phyloP scores from a whole-genome alignment of 1,139 yeast genomes.

The Lodderomyces beijingensis region DNA sequence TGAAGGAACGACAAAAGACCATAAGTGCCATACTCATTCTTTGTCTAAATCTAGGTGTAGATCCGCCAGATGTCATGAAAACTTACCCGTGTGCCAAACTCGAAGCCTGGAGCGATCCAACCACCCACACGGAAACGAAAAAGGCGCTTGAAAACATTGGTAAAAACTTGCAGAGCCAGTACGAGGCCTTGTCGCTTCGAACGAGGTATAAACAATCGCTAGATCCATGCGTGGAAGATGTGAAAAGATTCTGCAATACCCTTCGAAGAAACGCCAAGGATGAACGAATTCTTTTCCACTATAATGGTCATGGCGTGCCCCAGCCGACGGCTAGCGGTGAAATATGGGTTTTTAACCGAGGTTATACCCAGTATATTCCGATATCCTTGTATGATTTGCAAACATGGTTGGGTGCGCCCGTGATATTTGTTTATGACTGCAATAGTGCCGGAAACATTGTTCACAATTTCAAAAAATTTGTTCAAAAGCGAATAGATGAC shows the following conservation, averaged over 20 bases:
- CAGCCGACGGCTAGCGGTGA: slow-evolving; percentile 98
- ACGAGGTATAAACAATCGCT: slow-evolving; percentile 87
- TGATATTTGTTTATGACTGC: slow-evolving; percentile 91
- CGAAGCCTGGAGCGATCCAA: slow-evolving; percentile 94
- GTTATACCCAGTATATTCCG: slow-evolving; percentile 96
- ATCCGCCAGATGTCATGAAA: slow-evolving; percentile 93
- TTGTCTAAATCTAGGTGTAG: slow-evolving; percentile 90
- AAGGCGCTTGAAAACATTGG: slow-evolving; percentile 93
- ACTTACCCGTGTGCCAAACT: slow-evolving; percentile 91
- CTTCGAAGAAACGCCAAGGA: slow-evolving; percentile 88
- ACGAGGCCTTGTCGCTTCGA: slow-evolving; percentile 81
- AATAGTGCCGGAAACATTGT: slow-evolving; percentile 94
- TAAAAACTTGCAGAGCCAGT: slow-evolving; percentile 79
- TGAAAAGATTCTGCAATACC: slow-evolving; percentile 86
- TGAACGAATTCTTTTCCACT: slow-evolving; percentile 84
- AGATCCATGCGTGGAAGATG: slow-evolving; percentile 95
- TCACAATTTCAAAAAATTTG: slow-evolving; percentile 83
- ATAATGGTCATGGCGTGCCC: slow-evolving; percentile 98
- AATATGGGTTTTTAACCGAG: slow-evolving; percentile 96
- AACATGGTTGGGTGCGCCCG: slow-evolving; percentile 98
- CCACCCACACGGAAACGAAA: slow-evolving; percentile 77
- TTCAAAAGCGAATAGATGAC: slow-evolving; percentile 84
- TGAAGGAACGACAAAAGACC: slow-evolving; percentile 88
- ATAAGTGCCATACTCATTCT: slow-evolving; percentile 90
- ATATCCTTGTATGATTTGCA: slow-evolving; percentile 89